Percentiles rank a stretch among this genome's conserved stretches.
These are phyloP conservation scores for Cryptococcus neoformans DNA, from an alignment of 1,284 basidiomycete species.

Conservation along the genomic window DNA sequence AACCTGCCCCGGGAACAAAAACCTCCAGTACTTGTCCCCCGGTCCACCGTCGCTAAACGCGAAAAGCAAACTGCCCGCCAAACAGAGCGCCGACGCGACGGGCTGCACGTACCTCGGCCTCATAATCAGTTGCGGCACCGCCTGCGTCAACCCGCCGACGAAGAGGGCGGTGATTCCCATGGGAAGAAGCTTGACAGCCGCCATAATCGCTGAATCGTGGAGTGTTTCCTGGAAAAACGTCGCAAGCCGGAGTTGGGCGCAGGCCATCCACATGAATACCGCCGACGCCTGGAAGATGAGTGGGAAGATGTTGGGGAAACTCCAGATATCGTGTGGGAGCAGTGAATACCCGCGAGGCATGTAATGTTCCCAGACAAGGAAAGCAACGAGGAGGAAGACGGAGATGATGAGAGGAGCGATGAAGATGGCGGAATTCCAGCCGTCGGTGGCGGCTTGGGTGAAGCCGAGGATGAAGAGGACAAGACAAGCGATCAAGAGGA, in stretches of 20 bases:
- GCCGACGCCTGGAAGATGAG: slow-evolving; percentile 35
- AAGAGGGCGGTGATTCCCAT: slow-evolving; percentile 44
- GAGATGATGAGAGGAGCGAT: slow-evolving; percentile 53
- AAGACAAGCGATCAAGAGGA: slow-evolving; percentile 33
- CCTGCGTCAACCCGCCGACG: slow-evolving; percentile 34
- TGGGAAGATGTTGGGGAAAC: slow-evolving; percentile 45
- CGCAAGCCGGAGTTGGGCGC: slow-evolving; percentile 41
- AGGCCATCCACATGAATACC: slow-evolving; percentile 42
- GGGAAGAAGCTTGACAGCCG: slow-evolving; percentile 42
- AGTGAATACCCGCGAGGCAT: slow-evolving; percentile 39
- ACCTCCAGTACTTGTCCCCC: slow-evolving; percentile 44
- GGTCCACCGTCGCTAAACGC: slow-evolving; percentile 38
- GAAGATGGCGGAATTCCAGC: slow-evolving; percentile 43
- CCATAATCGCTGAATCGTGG: slow-evolving; percentile 38
- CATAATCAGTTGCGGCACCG: slow-evolving; percentile 37
- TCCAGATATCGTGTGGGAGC: slow-evolving; percentile 45
- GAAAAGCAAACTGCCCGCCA: slow-evolving; percentile 41
- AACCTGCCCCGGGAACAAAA: slow-evolving; percentile 26
- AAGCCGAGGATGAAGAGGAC: slow-evolving; percentile 46
- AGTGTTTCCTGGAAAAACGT: slow-evolving; percentile 45
- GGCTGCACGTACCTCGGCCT: slow-evolving; percentile 39
- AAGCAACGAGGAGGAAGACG: slow-evolving; percentile 59
- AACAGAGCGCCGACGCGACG: slow-evolving; percentile 29
- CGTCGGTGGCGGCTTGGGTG: slow-evolving; percentile 39
- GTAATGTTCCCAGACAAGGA: slow-evolving; percentile 51